Base-by-base conservation (phyloP, 495 filamentous ascomycete genomes). In the Bombardia bombarda region DNA sequence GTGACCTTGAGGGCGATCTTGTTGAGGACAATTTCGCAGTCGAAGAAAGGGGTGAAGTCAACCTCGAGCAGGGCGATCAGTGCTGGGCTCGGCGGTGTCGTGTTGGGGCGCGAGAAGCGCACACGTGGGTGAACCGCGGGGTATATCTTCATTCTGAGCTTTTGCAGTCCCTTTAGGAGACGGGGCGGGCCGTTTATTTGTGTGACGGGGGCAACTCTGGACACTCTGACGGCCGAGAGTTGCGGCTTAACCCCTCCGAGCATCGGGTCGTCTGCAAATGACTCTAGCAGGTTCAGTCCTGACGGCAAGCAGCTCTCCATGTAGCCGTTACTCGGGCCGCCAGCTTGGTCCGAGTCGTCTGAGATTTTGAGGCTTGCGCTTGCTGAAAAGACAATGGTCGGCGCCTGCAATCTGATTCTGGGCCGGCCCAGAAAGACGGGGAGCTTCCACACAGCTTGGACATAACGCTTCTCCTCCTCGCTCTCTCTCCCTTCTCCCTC, bases 41-140 rank as follows among this genome's bases (percentile, higher is more conserved):
- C 77, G 37, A 87, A 76, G 47, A 87, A 89, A 17, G 87, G 81
- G 0, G 87, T 90, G 41, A 93, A 82, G 61, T 96, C 90, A 38
- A 95, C 68, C 60, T 95, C 89, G 14, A 96, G 70, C 38, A 84
- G 83, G 17, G 90, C 89, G 34, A 93, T 75, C 0, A 90, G 72
- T 18, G 78, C 73, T n/a, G 79, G 71, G 44, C 74, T 79, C 12
- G 75, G 70, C 17, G 79, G 73, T 6, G 74, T 73, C 7, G 77
- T 75, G 46, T 80, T 84, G 20, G 83, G 68, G 43, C 81, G 77
- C 6, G 87, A 80, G 58, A 93, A 94, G 23, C 87, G 74, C 37
- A 95, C 79, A 21, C 87, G 78, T 19, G 86, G 84, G 59, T 87
- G 87, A n/a, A 90, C 79, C 3, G 84, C 80, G 12, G 90, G 87